These are phyloP conservation scores for Petunia axillaris DNA, from an alignment of 257 asterid genomes.

Conservation along the genomic window DNA sequence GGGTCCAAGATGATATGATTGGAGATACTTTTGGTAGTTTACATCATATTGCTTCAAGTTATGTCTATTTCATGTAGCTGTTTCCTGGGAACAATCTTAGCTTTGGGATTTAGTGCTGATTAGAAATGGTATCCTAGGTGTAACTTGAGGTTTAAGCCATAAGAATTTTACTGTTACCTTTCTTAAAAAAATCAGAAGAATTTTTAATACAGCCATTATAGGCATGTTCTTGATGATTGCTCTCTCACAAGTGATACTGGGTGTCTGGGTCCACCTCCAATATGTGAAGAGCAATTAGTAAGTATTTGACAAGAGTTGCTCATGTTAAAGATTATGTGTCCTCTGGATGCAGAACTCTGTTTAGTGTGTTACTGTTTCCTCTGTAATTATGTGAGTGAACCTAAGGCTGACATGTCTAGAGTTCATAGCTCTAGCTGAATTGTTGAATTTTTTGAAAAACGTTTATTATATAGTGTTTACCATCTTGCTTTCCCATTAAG, in stretches of 20 bases:
- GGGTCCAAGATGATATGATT: neutral
- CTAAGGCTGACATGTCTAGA: neutral
- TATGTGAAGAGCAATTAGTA: neutral
- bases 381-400: neutral
- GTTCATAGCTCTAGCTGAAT: neutral
- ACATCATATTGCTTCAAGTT: no score
- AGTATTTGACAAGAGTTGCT: neutral
- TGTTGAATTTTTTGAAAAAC: neutral
- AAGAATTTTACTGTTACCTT: neutral
- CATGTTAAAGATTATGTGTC: neutral
- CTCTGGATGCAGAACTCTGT: neutral
- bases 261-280: neutral
- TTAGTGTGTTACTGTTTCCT: neutral
- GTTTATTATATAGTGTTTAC: neutral
- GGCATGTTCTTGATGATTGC: neutral
- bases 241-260: neutral
- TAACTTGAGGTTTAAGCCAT: neutral
- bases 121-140: neutral
- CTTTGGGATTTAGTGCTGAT: neutral
- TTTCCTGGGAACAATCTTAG: neutral
- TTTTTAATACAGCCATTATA: neutral
- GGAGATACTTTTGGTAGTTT: neutral
- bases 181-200: no score
- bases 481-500: neutral
- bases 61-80: neutral